Base-by-base conservation (phyloP, 345 rosid species). In the Clausena lansium region DNA sequence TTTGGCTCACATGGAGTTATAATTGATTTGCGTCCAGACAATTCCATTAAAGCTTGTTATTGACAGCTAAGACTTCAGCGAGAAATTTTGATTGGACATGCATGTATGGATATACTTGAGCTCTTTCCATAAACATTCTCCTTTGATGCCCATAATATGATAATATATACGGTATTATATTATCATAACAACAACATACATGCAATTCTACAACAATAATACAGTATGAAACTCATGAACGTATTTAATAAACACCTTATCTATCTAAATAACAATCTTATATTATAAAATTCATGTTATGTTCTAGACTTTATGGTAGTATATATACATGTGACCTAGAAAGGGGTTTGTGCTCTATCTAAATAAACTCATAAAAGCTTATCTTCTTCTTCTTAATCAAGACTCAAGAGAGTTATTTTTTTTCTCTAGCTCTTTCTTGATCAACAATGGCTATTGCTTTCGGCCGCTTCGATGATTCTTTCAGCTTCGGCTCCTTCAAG, bases 391-490 rank as follows among this genome's bases (percentile, higher is more conserved):
- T 39, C 57, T 52, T 52, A 4, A 52, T 0, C 2, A 52, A 52
- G 7, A 5, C 2, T 52, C 57, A 0, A 5, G 20, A 52, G 22
- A 5, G 22, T 17, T 15, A 1, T 1, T 5, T 15, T 1, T 15
- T 52, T 38, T 5, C 22, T 52, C 57, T 10, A 59, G 64, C 52
- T 73, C 32, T 70, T 27, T 15, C 14, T 73, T 41, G 58, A 24
- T 73, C 36, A 75, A 69, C 52, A 71, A 88, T 88, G 91, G 86
- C 83, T 27, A 83, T 94, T 39, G 95, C 97, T 22, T 93, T 93
- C 39, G 98, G 98, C 76, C 89, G 95, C 13, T 91, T 90, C 38
- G 94, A 84, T 75, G 98, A 95, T 81, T 87, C 98, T 4, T 95
- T 93, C 80, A 92, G 98, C 79, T 79, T 91, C 68, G 93, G 89